These are phyloP conservation scores for Suillus luteus DNA, from an alignment of 768 basidiomycete genomes.

Conservation along the genomic window DNA sequence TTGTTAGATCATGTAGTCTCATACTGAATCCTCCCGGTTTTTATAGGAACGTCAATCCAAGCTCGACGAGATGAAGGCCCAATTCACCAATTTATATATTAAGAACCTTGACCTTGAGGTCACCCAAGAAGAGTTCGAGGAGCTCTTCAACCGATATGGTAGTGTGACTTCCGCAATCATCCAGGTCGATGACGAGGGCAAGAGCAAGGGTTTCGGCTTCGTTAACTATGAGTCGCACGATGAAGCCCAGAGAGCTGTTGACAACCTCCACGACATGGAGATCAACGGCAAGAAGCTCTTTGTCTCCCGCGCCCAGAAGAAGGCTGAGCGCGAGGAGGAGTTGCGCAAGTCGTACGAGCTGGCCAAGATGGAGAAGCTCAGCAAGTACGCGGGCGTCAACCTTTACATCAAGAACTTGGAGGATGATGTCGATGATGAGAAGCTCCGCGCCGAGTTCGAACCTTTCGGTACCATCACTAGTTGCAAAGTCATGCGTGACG, in stretches of 20 bases:
- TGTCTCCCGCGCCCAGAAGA: constrained; percentile 97
- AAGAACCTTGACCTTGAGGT: constrained; percentile 93
- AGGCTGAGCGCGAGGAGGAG: constrained; percentile 97
- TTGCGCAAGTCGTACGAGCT: constrained; percentile 91
- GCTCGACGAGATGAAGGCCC: constrained; percentile 94
- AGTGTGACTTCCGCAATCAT: constrained; percentile 87
- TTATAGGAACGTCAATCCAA: constrained; percentile 93
- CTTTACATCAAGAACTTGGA: constrained; percentile 99
- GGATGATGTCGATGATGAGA: constrained; percentile 97
- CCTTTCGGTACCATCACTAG: constrained; percentile 96
- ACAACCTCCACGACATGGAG: constrained; percentile 84
- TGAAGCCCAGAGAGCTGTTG: constrained; percentile 88
- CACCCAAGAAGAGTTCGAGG: constrained; percentile 82
- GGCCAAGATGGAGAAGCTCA: constrained; percentile 94
- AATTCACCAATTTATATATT: constrained; percentile 98
- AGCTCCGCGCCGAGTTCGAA: constrained; percentile 94
- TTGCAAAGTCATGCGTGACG: constrained; percentile 99
- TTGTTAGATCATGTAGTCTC: neutral
- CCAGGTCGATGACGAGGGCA: constrained; percentile 83
- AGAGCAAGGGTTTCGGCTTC: constrained; percentile 97
- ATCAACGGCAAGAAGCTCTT: constrained; percentile 87
- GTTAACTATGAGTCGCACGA: constrained; percentile 96
- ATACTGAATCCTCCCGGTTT: neutral
- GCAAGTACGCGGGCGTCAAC: constrained; percentile 99
- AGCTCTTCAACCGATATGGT: constrained; percentile 78